Percentiles rank a stretch among this genome's conserved stretches.
These are phyloP conservation scores for Eragrostis curvula DNA, from an alignment of 176 grass and related monocot genomes.

Conservation along the genomic window DNA sequence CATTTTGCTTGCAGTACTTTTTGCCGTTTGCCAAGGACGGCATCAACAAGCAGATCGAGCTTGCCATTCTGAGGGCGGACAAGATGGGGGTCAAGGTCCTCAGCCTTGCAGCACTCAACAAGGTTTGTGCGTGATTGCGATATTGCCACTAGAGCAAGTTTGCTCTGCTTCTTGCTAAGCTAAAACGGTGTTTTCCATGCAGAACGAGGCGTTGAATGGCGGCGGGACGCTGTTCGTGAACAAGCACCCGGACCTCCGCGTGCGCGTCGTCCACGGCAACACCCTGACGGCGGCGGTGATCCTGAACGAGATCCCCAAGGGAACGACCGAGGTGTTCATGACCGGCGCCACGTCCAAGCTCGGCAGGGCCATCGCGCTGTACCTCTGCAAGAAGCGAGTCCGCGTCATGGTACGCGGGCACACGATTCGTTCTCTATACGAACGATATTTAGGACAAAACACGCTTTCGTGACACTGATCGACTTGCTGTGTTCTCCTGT, in stretches of 20 bases:
- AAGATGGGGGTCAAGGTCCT: slow-evolving; percentile 80
- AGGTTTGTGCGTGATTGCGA: slow-evolving; percentile 31
- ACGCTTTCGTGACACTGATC: too few relatives aligned
- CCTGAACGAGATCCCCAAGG: slow-evolving; percentile 74
- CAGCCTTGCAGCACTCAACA: slow-evolving; percentile 93
- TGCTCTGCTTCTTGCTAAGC: not conserved
- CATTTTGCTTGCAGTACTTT: slow-evolving; percentile 59
- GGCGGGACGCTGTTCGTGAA: slow-evolving; percentile 86
- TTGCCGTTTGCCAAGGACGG: slow-evolving; percentile 69
- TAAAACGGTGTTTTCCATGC: not conserved
- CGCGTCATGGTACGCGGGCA: slow-evolving; percentile 71
- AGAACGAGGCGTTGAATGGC: slow-evolving; percentile 93
- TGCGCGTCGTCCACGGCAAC: slow-evolving; percentile 88
- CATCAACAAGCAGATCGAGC: slow-evolving; percentile 88
- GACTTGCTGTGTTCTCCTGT: too few relatives aligned
- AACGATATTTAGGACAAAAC: too few relatives aligned
- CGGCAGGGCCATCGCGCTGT: slow-evolving; percentile 80
- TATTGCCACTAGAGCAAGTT: not conserved
- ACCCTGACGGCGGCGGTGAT: slow-evolving; percentile 88
- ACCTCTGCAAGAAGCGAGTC: slow-evolving; percentile 69
- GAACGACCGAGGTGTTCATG: slow-evolving; percentile 72
- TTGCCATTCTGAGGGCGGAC: slow-evolving; percentile 75
- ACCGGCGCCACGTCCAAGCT: slow-evolving; percentile 93
- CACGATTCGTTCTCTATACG: too few relatives aligned
- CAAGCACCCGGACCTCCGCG: slow-evolving; percentile 76